phyloP scores from a whole-genome alignment of 306 rosid species.

The Sphenostylis stenocarpa region DNA sequence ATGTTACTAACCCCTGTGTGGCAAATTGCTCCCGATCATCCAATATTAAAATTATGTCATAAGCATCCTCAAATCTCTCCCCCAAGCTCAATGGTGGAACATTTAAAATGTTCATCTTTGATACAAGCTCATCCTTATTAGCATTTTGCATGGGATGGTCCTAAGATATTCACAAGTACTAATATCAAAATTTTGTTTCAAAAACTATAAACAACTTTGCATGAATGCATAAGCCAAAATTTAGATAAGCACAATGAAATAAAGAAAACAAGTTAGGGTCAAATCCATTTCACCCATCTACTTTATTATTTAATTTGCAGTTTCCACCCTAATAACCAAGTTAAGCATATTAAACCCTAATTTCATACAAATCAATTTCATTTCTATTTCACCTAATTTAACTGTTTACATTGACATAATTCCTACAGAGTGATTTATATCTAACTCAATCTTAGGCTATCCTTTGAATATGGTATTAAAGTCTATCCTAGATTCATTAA shows the following conservation, averaged over 20 bases:
- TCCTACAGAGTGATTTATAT: no score
- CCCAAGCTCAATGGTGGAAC: slow-evolving; percentile 84
- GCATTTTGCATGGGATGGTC: slow-evolving; percentile 41
- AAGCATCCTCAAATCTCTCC: slow-evolving; percentile 87
- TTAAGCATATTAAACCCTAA: not conserved
- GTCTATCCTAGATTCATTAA: no score
- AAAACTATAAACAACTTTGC: slow-evolving; percentile 5
- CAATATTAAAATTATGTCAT: slow-evolving; percentile 73
- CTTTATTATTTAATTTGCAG: not conserved
- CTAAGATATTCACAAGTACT: slow-evolving; percentile 44
- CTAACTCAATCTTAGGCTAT: no score
- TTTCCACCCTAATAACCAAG: not conserved
- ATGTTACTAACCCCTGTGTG: slow-evolving; percentile 71
- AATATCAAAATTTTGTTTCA: not conserved
- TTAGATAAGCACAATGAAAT: not conserved
- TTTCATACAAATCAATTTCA: not conserved
- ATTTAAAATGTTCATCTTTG: slow-evolving; percentile 52
- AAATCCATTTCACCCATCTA: slow-evolving; percentile 20
- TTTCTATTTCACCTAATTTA: not conserved
- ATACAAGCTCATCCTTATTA: slow-evolving; percentile 37
- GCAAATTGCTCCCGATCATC: slow-evolving; percentile 96
- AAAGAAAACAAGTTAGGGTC: not conserved
- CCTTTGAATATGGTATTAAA: no score
- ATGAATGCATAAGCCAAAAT: slow-evolving; percentile 3
- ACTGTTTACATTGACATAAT: not conserved